A percentile compares a stretch with the other conserved stretches of the same genome.
Evolutionary conservation across 1,139 yeast genomes (phyloP).

Genomic region (Geotrichum restrictum): DNA sequence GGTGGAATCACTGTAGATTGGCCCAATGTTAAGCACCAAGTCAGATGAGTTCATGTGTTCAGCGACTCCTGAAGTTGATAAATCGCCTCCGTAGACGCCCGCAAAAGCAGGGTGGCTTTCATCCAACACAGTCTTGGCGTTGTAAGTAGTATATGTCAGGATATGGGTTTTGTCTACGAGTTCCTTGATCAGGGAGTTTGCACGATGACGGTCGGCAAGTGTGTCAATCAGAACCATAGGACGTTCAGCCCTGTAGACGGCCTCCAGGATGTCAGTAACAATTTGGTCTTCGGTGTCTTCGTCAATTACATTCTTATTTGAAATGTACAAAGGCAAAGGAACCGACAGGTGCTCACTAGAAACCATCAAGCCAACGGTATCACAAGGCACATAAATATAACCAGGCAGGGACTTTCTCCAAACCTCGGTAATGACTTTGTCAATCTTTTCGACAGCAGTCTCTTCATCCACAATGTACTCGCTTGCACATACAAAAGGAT

Average conservation of each 20-base stretch:
- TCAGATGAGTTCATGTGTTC: slow-evolving; percentile 39
- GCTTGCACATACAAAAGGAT: slow-evolving; percentile 55
- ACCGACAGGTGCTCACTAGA: slow-evolving; percentile 39
- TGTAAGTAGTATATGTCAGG: slow-evolving; percentile 46
- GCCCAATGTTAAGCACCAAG: slow-evolving; percentile 41
- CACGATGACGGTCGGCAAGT: slow-evolving; percentile 56
- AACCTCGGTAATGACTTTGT: slow-evolving; percentile 56
- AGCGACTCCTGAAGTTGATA: slow-evolving; percentile 46
- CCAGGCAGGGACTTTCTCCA: slow-evolving; percentile 67
- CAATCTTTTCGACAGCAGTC: slow-evolving; percentile 54
- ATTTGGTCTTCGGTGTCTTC: slow-evolving; percentile 39
- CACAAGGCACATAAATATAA: slow-evolving; percentile 69
- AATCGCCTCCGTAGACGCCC: slow-evolving; percentile 61
- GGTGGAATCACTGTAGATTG: slow-evolving; percentile 43
- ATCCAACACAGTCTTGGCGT: slow-evolving; percentile 58
- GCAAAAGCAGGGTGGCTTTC: slow-evolving; percentile 56
- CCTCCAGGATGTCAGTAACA: slow-evolving; percentile 48
- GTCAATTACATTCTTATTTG: slow-evolving; percentile 25
- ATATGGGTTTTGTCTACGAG: slow-evolving; percentile 48
- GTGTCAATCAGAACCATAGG: slow-evolving; percentile 70
- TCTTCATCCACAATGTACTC: slow-evolving; percentile 52
- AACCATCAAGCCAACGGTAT: slow-evolving; percentile 54
- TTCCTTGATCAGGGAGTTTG: slow-evolving; percentile 42
- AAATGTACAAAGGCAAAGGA: slow-evolving; percentile 32
- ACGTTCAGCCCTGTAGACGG: slow-evolving; percentile 48